A percentile compares a stretch with the other conserved stretches of the same genome.
Conservation (phyloP, 2,329 filamentous ascomycete species). For the Colletotrichum cereale region DNA sequence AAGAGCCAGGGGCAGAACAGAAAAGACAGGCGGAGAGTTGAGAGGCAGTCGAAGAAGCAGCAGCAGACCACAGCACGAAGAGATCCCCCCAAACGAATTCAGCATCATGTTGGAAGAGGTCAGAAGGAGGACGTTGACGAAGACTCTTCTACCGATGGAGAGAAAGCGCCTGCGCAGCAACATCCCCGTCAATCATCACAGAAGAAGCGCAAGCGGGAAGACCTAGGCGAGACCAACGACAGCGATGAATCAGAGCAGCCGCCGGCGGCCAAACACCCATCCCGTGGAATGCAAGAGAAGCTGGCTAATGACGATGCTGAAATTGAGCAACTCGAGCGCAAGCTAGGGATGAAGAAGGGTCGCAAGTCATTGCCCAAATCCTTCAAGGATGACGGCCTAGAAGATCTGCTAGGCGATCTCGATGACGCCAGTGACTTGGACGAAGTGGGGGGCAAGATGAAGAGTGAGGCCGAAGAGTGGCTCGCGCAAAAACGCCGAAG, state of each 20-base stretch:
- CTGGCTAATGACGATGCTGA: slow-evolving; percentile 87
- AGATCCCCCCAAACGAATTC: slow-evolving; percentile 45
- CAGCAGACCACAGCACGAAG: slow-evolving; percentile 44
- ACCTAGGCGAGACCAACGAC: slow-evolving; percentile 41
- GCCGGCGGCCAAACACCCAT: neutral
- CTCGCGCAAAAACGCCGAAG: slow-evolving; percentile 69
- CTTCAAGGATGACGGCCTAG: slow-evolving; percentile 86
- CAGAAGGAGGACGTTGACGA: slow-evolving; percentile 43
- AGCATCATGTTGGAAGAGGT: slow-evolving; percentile 37
- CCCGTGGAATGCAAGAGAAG: slow-evolving; percentile 64
- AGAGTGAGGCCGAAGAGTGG: slow-evolving; percentile 71
- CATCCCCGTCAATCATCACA: neutral
- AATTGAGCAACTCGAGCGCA: slow-evolving; percentile 88
- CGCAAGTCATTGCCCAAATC: slow-evolving; percentile 80
- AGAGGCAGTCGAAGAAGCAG: slow-evolving; percentile 71
- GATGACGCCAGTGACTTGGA: slow-evolving; percentile 52
- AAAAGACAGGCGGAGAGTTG: slow-evolving; percentile 76
- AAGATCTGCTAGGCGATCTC: slow-evolving; percentile 79
- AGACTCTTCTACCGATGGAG: slow-evolving; percentile 44
- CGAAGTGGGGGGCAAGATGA: slow-evolving; percentile 65
- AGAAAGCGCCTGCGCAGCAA: neutral
- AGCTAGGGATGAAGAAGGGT: slow-evolving; percentile 82
- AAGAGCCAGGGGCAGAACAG: slow-evolving; percentile 51
- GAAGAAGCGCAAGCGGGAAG: slow-evolving; percentile 36
- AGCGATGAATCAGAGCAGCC: slow-evolving; percentile 43